phyloP scores from a whole-genome alignment of 2,329 filamentous ascomycete genomes.

The Talaromyces sp. region DNA sequence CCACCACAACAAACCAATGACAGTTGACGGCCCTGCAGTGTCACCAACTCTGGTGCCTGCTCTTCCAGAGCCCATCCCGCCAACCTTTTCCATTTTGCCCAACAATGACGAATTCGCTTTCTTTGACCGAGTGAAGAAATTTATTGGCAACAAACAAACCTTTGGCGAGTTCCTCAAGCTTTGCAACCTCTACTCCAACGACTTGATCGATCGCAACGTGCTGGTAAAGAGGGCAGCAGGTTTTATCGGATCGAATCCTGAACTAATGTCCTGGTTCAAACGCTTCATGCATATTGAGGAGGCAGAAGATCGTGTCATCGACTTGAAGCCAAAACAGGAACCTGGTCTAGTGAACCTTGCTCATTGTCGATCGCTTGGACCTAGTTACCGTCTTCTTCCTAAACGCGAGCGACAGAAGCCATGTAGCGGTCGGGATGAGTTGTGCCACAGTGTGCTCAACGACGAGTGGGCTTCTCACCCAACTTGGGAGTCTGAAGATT shows the following conservation, averaged over 20 bases:
- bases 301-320: slow-evolving; percentile 71
- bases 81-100: slow-evolving; percentile 68
- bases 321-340: slow-evolving; percentile 72
- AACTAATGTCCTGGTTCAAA: slow-evolving; percentile 87
- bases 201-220: slow-evolving; percentile 81
- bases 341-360: slow-evolving; percentile 80
- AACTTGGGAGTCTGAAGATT: slow-evolving; percentile 97
- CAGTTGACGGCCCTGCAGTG: slow-evolving; percentile 59
- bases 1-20: slow-evolving; percentile 61
- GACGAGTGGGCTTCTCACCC: slow-evolving; percentile 99
- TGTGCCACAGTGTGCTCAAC: slow-evolving; percentile 89
- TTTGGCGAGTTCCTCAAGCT: slow-evolving; percentile 97
- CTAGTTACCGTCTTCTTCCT: slow-evolving; percentile 89
- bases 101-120: slow-evolving; percentile 84
- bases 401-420: slow-evolving; percentile 86
- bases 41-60: slow-evolving; percentile 86
- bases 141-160: slow-evolving; percentile 83
- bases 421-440: slow-evolving; percentile 90
- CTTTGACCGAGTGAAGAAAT: slow-evolving; percentile 96
- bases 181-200: slow-evolving; percentile 90
- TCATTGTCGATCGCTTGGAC: slow-evolving; percentile 92
- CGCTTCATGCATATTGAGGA: slow-evolving; percentile 72
- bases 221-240: slow-evolving; percentile 76
- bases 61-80: slow-evolving; percentile 80
- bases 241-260: slow-evolving; percentile 84